Evolutionary conservation across 805 yeast species (phyloP).

Genomic region (Starmerella riodocensis): DNA sequence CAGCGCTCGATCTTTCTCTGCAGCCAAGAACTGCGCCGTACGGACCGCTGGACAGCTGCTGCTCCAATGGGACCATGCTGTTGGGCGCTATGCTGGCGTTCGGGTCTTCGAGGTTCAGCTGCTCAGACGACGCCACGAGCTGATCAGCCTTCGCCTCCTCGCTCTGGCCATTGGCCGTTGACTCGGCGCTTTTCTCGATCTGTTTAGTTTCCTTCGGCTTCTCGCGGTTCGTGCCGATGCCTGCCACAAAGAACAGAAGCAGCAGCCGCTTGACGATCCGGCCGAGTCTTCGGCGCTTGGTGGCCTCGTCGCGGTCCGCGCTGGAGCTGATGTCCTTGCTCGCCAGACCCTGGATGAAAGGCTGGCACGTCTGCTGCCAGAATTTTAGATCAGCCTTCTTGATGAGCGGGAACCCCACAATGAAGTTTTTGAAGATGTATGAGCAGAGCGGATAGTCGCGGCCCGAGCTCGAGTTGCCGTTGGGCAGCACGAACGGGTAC

Average conservation of each 20-base stretch:
- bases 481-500: conserved; percentile 49
- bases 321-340: conserved; percentile 56
- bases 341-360: conserved; percentile 68
- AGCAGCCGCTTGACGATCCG: conserved; percentile 49
- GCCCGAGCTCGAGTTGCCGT: conserved; percentile 29
- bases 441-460: conserved; percentile 52
- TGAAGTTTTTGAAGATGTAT: conserved; percentile 48
- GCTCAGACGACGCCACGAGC: conserved; percentile 5
- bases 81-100: conserved; percentile 2
- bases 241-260: conserved; percentile 59
- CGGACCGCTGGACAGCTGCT: conserved; percentile 35
- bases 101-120: not conserved
- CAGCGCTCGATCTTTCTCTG: conserved; percentile 25
- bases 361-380: conserved; percentile 71
- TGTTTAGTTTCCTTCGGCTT: conserved; percentile 5
- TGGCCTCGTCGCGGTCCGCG: conserved; percentile 60
- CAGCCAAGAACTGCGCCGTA: conserved; percentile 62
- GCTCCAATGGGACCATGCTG: conserved; percentile 23
- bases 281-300: conserved; percentile 53
- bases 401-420: conserved; percentile 59
- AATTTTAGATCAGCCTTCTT: conserved; percentile 43
- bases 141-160: conserved; percentile 16
- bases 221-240: conserved; percentile 51
- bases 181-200: not conserved
- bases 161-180: conserved; percentile 6